Percentiles rank a stretch among this genome's conserved stretches.
Conservation (phyloP, 768 basidiomycete species). For the Mycena crocata region DNA sequence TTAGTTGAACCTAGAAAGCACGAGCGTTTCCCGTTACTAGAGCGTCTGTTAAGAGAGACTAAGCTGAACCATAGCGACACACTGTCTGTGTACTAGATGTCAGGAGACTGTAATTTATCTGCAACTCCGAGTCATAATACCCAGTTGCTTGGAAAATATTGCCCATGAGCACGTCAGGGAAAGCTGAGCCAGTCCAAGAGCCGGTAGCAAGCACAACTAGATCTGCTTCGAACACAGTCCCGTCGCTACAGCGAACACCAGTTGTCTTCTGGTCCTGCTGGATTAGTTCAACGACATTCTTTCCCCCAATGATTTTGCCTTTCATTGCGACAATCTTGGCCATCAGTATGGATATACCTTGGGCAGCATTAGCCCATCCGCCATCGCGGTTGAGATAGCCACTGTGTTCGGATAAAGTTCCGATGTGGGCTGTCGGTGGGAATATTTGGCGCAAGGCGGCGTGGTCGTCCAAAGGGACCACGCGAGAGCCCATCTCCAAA, state of each 20-base stretch:
- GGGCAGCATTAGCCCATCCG: constrained; percentile 87
- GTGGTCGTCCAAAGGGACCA: constrained; percentile 52
- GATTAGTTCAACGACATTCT: constrained; percentile 64
- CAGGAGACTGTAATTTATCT: background rate
- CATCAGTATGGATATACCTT: constrained; percentile 69
- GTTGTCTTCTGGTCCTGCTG: constrained; percentile 50
- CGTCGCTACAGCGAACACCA: constrained; percentile 75
- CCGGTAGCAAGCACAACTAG: constrained; percentile 80
- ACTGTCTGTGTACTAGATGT: constrained; percentile 65
- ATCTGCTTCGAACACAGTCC: constrained; percentile 64
- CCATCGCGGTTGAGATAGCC: constrained; percentile 83
- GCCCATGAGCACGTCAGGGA: constrained; percentile 67
- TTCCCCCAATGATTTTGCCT: constrained; percentile 69
- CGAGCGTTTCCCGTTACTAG: no score
- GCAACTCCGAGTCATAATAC: constrained; percentile 53
- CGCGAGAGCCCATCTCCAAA: constrained; percentile 61
- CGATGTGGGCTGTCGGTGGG: constrained; percentile 52
- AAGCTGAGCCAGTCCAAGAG: constrained; percentile 87
- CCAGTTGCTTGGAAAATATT: constrained; percentile 80
- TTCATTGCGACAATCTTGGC: constrained; percentile 67
- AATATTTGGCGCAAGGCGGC: constrained; percentile 61
- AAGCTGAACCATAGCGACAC: constrained; percentile 80
- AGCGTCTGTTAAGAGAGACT: no score
- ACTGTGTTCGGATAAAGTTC: constrained; percentile 47
- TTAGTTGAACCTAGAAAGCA: no score